Conservation (phyloP, 2,329 filamentous ascomycete genomes). For the Pezicula rhizophila region DNA sequence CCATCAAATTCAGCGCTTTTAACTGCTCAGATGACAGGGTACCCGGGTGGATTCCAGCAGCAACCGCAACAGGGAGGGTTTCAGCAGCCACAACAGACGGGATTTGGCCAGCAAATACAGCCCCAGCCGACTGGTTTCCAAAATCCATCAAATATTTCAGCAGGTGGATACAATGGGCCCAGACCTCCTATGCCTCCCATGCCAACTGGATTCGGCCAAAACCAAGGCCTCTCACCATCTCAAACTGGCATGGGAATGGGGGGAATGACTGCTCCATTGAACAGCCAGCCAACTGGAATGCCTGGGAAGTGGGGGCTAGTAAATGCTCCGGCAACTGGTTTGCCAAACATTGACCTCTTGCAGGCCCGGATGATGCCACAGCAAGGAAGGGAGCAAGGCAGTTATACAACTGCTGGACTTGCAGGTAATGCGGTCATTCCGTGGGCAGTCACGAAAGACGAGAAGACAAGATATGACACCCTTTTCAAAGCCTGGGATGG, state of each 20-base stretch:
- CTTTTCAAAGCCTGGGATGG: conserved; percentile 97
- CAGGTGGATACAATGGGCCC: conserved; percentile 75
- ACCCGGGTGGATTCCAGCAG: conserved; percentile 45
- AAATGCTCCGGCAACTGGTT: conserved; percentile 79
- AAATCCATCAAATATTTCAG: conserved; percentile 60
- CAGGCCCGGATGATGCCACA: conserved; percentile 98
- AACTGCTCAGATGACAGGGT: conserved; percentile 63
- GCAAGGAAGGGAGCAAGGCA: conserved; percentile 76
- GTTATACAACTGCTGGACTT: conserved; percentile 78
- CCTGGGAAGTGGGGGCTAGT: conserved; percentile 98
- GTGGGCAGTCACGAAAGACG: conserved; percentile 97
- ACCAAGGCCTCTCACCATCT: conserved; percentile 53
- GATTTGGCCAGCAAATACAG: conserved; percentile 53
- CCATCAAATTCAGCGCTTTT: conserved; percentile 63
- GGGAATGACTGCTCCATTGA: conserved; percentile 52
- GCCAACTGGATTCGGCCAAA: conserved; percentile 68
- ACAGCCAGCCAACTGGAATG: conserved; percentile 87
- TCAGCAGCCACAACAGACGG: conserved; percentile 41
- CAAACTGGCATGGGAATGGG: conserved; percentile 66
- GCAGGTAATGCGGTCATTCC: conserved; percentile 93
- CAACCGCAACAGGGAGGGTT: conserved; percentile 35
- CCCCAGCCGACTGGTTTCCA: conserved; percentile 66
- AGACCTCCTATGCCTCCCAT: conserved; percentile 75
- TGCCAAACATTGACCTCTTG: conserved; percentile 90
- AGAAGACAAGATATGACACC: conserved; percentile 93